Percentiles rank a stretch among this genome's conserved stretches.
phyloP scores from a whole-genome alignment of 2,329 filamentous ascomycete species.

The Metarhizium album region DNA sequence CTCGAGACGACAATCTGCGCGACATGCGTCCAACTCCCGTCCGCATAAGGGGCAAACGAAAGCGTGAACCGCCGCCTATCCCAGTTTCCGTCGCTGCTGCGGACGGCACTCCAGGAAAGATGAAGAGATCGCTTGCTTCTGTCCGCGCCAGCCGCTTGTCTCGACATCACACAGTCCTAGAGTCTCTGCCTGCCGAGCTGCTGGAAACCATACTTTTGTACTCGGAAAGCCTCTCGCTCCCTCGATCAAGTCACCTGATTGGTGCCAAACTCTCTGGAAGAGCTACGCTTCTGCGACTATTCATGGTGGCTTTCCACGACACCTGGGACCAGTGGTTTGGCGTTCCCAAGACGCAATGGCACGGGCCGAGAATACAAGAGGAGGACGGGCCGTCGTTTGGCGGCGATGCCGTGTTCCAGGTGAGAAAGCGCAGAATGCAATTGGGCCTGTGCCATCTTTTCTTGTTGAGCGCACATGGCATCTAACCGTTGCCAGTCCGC shows the following conservation, averaged over 20 bases:
- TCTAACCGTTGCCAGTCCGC: constrained; percentile 23
- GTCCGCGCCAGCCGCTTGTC: constrained; percentile 18
- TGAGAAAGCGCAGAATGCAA: constrained; percentile 18
- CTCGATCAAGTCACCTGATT: constrained; percentile 32
- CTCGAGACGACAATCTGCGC: background rate
- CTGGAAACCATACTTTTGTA: constrained; percentile 41
- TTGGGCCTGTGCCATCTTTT: background rate
- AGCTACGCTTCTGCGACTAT: constrained; percentile 25
- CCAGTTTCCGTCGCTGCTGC: constrained; percentile 6
- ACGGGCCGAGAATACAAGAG: constrained; percentile 8
- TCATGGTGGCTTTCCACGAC: constrained; percentile 25
- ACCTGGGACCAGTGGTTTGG: constrained; percentile 30
- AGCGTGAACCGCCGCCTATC: constrained; percentile 21
- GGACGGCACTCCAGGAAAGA: constrained; percentile 12
- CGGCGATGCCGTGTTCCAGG: constrained; percentile 34
- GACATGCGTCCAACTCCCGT: constrained; percentile 39
- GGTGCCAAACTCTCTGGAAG: constrained; percentile 34
- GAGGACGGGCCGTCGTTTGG: constrained; percentile 9
- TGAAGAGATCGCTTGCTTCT: constrained; percentile 18
- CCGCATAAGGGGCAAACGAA: constrained; percentile 37
- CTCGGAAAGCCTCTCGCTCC: constrained; percentile 37
- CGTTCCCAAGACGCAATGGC: constrained; percentile 9
- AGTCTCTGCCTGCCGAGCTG: constrained; percentile 39
- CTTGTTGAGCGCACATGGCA: background rate
- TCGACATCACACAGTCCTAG: constrained; percentile 17